phyloP scores from a whole-genome alignment of 2,329 filamentous ascomycete genomes.

The Xylaria sp. region DNA sequence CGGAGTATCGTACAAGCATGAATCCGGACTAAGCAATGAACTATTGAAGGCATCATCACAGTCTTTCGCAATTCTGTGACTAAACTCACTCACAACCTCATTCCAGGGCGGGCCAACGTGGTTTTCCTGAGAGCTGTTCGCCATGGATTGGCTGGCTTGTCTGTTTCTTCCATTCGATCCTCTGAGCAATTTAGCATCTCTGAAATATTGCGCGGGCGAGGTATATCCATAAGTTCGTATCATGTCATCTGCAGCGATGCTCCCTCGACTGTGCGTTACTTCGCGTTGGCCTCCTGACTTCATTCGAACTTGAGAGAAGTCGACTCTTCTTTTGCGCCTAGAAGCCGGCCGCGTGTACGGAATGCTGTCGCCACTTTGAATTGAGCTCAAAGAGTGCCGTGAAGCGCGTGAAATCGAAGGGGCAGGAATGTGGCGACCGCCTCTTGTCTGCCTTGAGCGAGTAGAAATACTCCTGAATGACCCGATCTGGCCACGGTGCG shows the following conservation, averaged over 20 bases:
- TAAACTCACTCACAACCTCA: slow-evolving; percentile 86
- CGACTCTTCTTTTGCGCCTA: slow-evolving; percentile 64
- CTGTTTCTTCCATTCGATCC: slow-evolving; percentile 30
- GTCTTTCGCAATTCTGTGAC: slow-evolving; percentile 85
- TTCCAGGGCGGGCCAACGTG: slow-evolving; percentile 57
- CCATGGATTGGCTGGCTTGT: slow-evolving; percentile 42
- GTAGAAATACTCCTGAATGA: slow-evolving; percentile 51
- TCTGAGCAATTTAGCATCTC: slow-evolving; percentile 34
- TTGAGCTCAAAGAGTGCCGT: slow-evolving; percentile 60
- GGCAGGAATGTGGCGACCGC: slow-evolving; percentile 47
- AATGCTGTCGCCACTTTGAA: slow-evolving; percentile 59
- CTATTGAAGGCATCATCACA: slow-evolving; percentile 94
- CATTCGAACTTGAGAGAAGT: slow-evolving; percentile 64
- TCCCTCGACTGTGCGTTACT: slow-evolving; percentile 41
- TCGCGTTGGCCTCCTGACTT: slow-evolving; percentile 42
- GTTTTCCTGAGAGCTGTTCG: slow-evolving; percentile 40
- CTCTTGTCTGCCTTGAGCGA: slow-evolving; percentile 40
- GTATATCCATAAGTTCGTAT: slow-evolving; percentile 43
- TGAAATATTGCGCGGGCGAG: slow-evolving; percentile 41
- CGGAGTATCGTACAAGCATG: slow-evolving; percentile 32
- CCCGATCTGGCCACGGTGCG: slow-evolving; percentile 51
- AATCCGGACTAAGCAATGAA: slow-evolving; percentile 55
- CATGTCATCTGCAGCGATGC: slow-evolving; percentile 47
- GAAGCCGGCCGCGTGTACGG: slow-evolving; percentile 57
- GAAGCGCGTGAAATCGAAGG: slow-evolving; percentile 51